phyloP scores from a whole-genome alignment of 2,329 filamentous ascomycete species.

The Acrocalymma vagum region DNA sequence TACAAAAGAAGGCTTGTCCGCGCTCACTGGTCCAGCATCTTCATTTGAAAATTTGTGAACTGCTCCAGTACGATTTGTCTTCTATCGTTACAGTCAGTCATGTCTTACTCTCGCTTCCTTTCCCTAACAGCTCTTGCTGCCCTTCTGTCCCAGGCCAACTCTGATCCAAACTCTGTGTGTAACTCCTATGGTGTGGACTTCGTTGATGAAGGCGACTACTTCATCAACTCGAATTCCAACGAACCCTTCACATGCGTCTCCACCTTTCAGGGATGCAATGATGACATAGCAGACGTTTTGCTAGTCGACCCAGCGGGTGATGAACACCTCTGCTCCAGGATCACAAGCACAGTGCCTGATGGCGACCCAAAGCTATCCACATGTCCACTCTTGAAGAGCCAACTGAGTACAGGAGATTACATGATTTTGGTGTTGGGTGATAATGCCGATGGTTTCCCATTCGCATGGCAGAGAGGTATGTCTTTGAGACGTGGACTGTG shows the following conservation, averaged over 20 bases:
- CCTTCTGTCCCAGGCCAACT: slow-evolving; percentile 31
- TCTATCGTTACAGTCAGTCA: slow-evolving; percentile 16
- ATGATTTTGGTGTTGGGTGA: slow-evolving; percentile 55
- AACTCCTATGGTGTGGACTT: slow-evolving; percentile 54
- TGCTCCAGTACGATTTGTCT: slow-evolving; percentile 3
- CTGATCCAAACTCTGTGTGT: slow-evolving; percentile 38
- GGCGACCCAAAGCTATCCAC: slow-evolving; percentile 49
- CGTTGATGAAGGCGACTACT: slow-evolving; percentile 53
- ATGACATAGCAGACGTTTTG: slow-evolving; percentile 51
- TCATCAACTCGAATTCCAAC: slow-evolving; percentile 53
- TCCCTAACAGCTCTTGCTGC: slow-evolving; percentile 30
- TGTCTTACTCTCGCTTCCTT: slow-evolving; percentile 35
- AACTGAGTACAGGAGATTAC: slow-evolving; percentile 55
- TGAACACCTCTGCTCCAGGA: slow-evolving; percentile 52
- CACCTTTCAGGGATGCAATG: slow-evolving; percentile 54
- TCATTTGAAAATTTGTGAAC: slow-evolving; percentile 3
- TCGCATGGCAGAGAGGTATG: slow-evolving; percentile 55
- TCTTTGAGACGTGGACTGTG: slow-evolving; percentile 21
- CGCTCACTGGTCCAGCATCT: slow-evolving; percentile 5
- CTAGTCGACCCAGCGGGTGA: slow-evolving; percentile 52
- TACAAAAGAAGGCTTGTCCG: slow-evolving; percentile 32
- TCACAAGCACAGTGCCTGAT: slow-evolving; percentile 51
- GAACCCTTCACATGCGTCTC: slow-evolving; percentile 55
- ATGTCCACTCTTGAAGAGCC: slow-evolving; percentile 53
- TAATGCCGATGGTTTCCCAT: slow-evolving; percentile 54